Percentiles rank a stretch among this genome's conserved stretches.
Conservation (phyloP, 257 asterid species). For the Solanum bulbocastanum region DNA sequence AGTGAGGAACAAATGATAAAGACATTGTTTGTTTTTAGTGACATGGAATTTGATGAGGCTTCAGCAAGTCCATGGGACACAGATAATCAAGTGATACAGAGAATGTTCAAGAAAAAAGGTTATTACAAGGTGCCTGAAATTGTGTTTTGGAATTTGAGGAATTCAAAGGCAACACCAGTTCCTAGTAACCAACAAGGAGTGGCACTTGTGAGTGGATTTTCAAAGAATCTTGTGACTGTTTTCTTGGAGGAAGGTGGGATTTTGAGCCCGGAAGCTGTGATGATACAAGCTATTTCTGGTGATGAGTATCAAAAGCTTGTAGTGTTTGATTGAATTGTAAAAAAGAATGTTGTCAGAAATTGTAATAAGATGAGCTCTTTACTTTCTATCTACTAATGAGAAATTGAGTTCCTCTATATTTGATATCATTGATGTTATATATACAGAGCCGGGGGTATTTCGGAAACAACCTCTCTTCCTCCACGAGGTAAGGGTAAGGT, state of each 20-base stretch:
- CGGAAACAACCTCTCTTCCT: background rate
- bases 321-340: background rate
- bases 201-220: background rate
- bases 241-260: background rate
- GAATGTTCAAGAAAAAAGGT: background rate
- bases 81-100: background rate
- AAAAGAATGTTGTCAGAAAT: background rate
- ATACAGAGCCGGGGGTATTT: background rate
- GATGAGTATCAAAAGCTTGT: background rate
- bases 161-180: background rate
- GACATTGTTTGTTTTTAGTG: background rate
- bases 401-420: background rate
- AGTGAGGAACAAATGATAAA: background rate
- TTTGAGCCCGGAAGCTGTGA: background rate
- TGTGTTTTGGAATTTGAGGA: background rate
- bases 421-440: background rate
- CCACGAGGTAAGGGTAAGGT: background rate
- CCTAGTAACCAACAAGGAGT: background rate
- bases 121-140: background rate
- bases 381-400: background rate
- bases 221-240: background rate
- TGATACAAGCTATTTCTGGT: background rate
- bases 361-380: background rate
- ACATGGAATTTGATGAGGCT: background rate
- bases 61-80: background rate